These are phyloP conservation scores for Saccharomyces hybrid DNA, from an alignment of 1,139 yeast species.

Conservation along the genomic window DNA sequence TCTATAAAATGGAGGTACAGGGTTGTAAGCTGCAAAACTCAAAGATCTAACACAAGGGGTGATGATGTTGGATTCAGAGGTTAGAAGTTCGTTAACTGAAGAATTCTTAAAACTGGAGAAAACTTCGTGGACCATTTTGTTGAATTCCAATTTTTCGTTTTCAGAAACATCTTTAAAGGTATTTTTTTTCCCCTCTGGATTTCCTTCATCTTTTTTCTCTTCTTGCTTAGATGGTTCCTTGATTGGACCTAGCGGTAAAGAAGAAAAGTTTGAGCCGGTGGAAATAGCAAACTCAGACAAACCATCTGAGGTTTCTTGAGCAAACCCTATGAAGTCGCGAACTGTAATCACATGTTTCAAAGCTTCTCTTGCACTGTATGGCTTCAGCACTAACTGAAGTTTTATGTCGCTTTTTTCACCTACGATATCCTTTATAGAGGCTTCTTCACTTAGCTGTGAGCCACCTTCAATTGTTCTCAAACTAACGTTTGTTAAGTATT, in stretches of 20 bases:
- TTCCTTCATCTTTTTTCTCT: slow-evolving; percentile 10
- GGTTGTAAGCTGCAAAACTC: slow-evolving; percentile 78
- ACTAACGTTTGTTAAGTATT: slow-evolving; percentile 24
- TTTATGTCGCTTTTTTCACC: slow-evolving; percentile 15
- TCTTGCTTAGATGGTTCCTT: slow-evolving; percentile 16
- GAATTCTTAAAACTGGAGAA: slow-evolving; percentile 9
- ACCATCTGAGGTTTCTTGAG: slow-evolving; percentile 27
- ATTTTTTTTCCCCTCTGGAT: slow-evolving; percentile 14
- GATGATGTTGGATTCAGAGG: slow-evolving; percentile 25
- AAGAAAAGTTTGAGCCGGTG: slow-evolving; percentile 26
- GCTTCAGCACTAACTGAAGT: slow-evolving; percentile 21
- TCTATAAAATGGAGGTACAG: slow-evolving; percentile 58
- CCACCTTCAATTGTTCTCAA: slow-evolving; percentile 15
- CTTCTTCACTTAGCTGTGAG: slow-evolving; percentile 14
- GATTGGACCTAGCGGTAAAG: slow-evolving; percentile 20
- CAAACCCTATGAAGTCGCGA: slow-evolving; percentile 31
- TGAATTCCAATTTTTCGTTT: slow-evolving; percentile 29
- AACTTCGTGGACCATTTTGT: slow-evolving; percentile 23
- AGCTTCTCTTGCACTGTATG: slow-evolving; percentile 28
- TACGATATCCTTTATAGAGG: slow-evolving; percentile 18
- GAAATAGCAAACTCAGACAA: slow-evolving; percentile 29
- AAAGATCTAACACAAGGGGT: slow-evolving; percentile 42
- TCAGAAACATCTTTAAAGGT: slow-evolving; percentile 26
- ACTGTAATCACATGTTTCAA: slow-evolving; percentile 28
- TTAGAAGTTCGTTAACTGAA: slow-evolving; percentile 13